A percentile compares a stretch with the other conserved stretches of the same genome.
Evolutionary conservation across 2,329 filamentous ascomycete genomes (phyloP).

Genomic region (Chrysoporthe deuterocubensis): DNA sequence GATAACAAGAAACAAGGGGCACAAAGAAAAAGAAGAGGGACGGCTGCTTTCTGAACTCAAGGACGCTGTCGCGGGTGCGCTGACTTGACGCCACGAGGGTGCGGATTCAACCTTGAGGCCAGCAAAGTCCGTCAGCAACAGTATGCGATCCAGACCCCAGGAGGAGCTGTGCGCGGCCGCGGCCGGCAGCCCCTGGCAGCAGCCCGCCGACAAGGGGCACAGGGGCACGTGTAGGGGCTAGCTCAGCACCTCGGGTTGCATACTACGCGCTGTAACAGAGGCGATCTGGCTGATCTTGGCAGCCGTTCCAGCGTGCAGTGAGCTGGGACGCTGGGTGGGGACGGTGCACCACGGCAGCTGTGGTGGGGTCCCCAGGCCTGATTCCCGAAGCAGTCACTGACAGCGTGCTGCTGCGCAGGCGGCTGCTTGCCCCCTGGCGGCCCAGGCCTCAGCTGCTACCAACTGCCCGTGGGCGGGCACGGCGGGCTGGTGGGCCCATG

Average conservation of each 20-base stretch:
- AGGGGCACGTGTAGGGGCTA: background rate
- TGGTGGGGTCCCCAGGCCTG: background rate
- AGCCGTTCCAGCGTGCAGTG: no score
- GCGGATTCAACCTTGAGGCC: background rate
- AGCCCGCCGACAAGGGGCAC: background rate
- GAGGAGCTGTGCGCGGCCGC: background rate
- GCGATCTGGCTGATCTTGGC: no score
- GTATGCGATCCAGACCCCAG: background rate
- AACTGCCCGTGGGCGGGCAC: background rate
- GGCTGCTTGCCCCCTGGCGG: background rate
- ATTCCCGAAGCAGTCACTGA: background rate
- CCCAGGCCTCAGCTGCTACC: background rate
- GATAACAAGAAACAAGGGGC: background rate
- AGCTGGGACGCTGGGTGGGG: no score
- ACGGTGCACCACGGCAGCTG: background rate
- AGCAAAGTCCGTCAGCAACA: background rate
- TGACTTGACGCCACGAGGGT: background rate
- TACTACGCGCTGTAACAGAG: background rate
- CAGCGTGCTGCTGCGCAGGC: background rate
- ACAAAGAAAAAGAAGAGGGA: background rate
- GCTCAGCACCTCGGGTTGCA: background rate
- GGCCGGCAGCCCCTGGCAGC: background rate
- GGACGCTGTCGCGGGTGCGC: background rate
- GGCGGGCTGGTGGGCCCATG: background rate
- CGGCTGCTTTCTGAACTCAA: no score